Evolutionary conservation across 2,329 filamentous ascomycete species (phyloP), one percentile per base, ranked within the genome.

Genomic region (Alternaria postmessia): DNA sequence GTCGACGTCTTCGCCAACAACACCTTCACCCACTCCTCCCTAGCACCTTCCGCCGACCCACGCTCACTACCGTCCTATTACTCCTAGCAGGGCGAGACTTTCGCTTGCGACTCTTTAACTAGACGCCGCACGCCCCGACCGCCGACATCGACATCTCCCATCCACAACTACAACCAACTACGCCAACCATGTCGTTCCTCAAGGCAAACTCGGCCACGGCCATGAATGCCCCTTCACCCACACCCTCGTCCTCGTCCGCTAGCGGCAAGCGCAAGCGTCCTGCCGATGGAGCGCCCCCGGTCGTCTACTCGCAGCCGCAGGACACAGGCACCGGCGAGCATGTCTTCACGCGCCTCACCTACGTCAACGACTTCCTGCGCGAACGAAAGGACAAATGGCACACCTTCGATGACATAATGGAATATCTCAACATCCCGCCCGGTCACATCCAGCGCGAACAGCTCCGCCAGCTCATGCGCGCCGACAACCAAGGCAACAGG

Each of bases 321-420:
- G 88, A 90, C 72, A 92, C 88, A 16, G 90, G 89, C 74, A 91
- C 89, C 53, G 93, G 93, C 67, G 85, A 85, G 61, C 90, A 94
- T 78, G 88, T 95, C 77, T 89, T 93, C 82, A 96, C 93, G 12
- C 92, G 96, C 78, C 89, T 97, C 75, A 87, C 91, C 59, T 97
- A 93, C 80, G 92, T 93, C 20, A 89, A 96, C 75, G 88, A 94
- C 64, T 60, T 71, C 32, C 66, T 77, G 57, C 73, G 70, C 46
- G 89, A 89, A 75, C 89, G 90, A 75, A 87, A 87, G 59, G 62
- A 54, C 14, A 81, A 88, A 62, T 81, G 90, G 56, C 87, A 93
- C 75, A 86, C 85, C 36, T 91, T 96, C 60, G 82, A 86, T 49
- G 90, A 94, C 65, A 90, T 97, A 68, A 86, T 95, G 69, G 87